Conservation (phyloP, 2,329 filamentous ascomycete species). For the Westerdykella aurantiaca region DNA sequence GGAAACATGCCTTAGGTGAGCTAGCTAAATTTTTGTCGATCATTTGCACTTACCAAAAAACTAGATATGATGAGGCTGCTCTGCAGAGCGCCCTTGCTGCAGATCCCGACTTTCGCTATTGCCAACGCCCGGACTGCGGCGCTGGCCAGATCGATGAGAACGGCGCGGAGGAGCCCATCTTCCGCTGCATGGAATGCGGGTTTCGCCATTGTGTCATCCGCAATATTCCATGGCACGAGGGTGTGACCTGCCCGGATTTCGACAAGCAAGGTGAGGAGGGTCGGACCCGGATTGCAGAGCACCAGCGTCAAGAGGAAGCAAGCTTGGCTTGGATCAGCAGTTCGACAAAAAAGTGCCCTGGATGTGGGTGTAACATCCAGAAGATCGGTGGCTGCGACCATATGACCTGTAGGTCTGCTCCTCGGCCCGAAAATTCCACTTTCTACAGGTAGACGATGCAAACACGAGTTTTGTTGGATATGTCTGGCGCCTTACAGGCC, state of each 20-base stretch:
- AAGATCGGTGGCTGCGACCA: conserved; percentile 42
- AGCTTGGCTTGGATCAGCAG: conserved; percentile 24
- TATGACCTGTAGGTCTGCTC: conserved; percentile 29
- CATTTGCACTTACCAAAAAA: background rate
- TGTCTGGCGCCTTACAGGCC: conserved; percentile 27
- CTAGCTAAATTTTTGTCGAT: background rate
- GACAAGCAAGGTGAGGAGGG: conserved; percentile 25
- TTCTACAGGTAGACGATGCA: conserved; percentile 27
- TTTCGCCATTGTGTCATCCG: conserved; percentile 36
- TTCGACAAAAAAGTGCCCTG: conserved; percentile 38
- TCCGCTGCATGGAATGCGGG: conserved; percentile 35
- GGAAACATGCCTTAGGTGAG: conserved; percentile 14
- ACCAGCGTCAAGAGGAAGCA: conserved; percentile 22
- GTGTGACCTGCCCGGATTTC: conserved; percentile 39
- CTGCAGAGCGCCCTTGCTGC: conserved; percentile 41
- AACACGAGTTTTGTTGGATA: conserved; percentile 40
- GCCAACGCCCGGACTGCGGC: conserved; percentile 44
- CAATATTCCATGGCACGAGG: conserved; percentile 35
- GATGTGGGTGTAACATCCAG: conserved; percentile 34
- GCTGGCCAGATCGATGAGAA: conserved; percentile 51
- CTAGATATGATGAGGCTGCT: conserved; percentile 40
- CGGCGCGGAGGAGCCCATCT: conserved; percentile 42
- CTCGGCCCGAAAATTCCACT: background rate
- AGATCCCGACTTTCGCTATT: conserved; percentile 51
- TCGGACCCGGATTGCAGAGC: conserved; percentile 11